A percentile compares a stretch with the other conserved stretches of the same genome.
These are phyloP conservation scores for Salvia hispanica DNA, from an alignment of 257 asterid genomes.

Conservation along the genomic window DNA sequence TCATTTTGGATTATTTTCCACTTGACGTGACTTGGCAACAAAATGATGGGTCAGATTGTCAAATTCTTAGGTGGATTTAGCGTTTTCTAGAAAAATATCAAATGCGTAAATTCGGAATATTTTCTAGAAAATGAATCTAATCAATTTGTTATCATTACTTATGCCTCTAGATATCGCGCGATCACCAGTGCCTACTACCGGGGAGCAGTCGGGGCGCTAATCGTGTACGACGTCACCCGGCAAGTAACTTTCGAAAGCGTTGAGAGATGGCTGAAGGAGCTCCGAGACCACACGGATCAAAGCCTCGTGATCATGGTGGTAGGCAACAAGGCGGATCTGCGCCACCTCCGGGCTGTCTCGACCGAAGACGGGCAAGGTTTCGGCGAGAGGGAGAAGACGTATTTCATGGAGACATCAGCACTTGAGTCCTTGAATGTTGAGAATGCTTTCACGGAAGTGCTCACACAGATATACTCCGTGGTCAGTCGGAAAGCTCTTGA, in stretches of 20 bases:
- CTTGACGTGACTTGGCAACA: too few species aligned
- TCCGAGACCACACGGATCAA: constrained; percentile 66
- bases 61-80: too few species aligned
- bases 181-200: constrained; percentile 73
- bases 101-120: too few species aligned
- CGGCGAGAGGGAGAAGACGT: constrained; percentile 50
- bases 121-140: too few species aligned
- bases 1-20: too few species aligned
- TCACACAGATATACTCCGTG: constrained; percentile 38
- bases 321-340: constrained; percentile 70
- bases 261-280: constrained; percentile 69
- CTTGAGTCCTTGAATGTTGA: constrained; percentile 69
- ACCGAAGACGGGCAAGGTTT: constrained; percentile 54
- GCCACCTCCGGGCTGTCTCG: constrained; percentile 64
- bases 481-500: constrained; percentile 43
- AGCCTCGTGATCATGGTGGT: constrained; percentile 72
- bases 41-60: too few species aligned
- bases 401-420: constrained; percentile 65
- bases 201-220: constrained; percentile 67
- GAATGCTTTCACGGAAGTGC: constrained; percentile 63
- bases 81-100: too few species aligned
- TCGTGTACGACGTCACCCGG: constrained; percentile 64
- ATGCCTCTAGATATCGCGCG: constrained; percentile 55
- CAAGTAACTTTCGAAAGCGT: constrained; percentile 66
- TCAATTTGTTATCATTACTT: too few species aligned